Evolutionary conservation across 73 alveolate species (phyloP), one percentile per base, ranked within the genome.

Genomic region (Paramecium octaurelia): DNA sequence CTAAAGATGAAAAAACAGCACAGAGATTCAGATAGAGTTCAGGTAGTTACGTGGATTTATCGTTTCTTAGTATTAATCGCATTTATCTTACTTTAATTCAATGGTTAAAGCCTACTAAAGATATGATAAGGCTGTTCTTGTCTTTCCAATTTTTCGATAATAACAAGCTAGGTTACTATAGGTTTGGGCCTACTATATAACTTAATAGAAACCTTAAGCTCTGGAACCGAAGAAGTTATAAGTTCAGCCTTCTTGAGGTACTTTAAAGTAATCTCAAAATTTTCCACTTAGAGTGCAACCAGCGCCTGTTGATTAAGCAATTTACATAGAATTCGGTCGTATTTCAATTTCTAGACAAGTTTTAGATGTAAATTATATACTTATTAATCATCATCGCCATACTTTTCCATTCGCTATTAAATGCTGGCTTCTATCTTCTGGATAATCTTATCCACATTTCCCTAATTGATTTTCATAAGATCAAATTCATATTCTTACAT

Each of bases 1-100:
- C 92, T 40, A 95, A 58, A 29, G 76, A 85, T 4, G 97, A 92
- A 8, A 92, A 58, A 3, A 95, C 96, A 0, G 99, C 97, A 50
- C 99, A 95, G 0, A 96, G 46, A 76, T 96, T 93, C 43, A 96
- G 70, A 88, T 96, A 96, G 1, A 96, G 92, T 44, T 96, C 97
- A 48, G 97, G 95, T 4, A 54, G 2, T 12, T 3, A 16, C 7
- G 69, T 18, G 3, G 23, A 2, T 6, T 20, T 54, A 18, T 54
- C 69, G 21, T 54, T 54, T 18, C 69, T 31, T 86, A 40, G 1
- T 18, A 31, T 20, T 8, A 14, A 48, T 48, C 44, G 35, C 6
- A 40, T 43, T 11, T 64, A 14, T 14, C 29, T 27, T 64, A 64
- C 29, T 68, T 44, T 11, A 68, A 50, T 29, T 93, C 97, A 7